Evolutionary conservation across 441 rosid species (phyloP).

Genomic region (Hura crepitans): DNA sequence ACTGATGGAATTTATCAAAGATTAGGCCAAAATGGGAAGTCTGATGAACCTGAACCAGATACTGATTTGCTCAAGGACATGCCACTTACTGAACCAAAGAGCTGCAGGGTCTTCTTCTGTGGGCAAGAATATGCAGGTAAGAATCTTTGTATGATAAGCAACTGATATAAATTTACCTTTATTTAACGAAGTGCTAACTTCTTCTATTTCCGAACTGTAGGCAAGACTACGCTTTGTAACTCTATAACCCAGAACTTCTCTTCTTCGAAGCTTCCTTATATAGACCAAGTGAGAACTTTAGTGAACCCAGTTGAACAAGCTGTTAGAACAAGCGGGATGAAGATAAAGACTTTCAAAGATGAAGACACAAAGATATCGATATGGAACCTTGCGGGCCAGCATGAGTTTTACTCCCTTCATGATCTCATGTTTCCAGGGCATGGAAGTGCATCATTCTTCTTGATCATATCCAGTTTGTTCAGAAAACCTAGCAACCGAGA

Average conservation of each 20-base stretch:
- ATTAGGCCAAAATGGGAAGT: constrained; percentile 64
- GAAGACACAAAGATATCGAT: constrained; percentile 74
- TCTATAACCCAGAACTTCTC: constrained; percentile 64
- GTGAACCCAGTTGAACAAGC: constrained; percentile 88
- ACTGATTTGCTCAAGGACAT: constrained; percentile 70
- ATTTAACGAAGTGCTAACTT: background rate
- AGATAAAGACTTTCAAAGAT: constrained; percentile 71
- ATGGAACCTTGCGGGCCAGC: constrained; percentile 94
- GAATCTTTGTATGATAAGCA: background rate
- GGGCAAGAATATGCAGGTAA: constrained; percentile 93
- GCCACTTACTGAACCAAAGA: constrained; percentile 79
- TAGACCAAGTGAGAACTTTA: constrained; percentile 72
- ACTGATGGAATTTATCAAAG: constrained; percentile 68
- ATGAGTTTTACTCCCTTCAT: constrained; percentile 82
- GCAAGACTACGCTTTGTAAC: constrained; percentile 76
- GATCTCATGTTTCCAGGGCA: constrained; percentile 93
- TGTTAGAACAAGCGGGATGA: constrained; percentile 76
- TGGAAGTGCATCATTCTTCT: constrained; percentile 76
- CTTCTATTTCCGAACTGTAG: constrained; percentile 29
- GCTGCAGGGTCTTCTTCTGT: constrained; percentile 81
- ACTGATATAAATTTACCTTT: background rate
- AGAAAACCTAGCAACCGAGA: constrained; percentile 76
- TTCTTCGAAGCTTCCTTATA: constrained; percentile 62
- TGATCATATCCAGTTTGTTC: constrained; percentile 75
- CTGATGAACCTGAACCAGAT: constrained; percentile 45